Evolutionary conservation across 2,329 filamentous ascomycete species (phyloP).

Genomic region (Trichoderma sp.): DNA sequence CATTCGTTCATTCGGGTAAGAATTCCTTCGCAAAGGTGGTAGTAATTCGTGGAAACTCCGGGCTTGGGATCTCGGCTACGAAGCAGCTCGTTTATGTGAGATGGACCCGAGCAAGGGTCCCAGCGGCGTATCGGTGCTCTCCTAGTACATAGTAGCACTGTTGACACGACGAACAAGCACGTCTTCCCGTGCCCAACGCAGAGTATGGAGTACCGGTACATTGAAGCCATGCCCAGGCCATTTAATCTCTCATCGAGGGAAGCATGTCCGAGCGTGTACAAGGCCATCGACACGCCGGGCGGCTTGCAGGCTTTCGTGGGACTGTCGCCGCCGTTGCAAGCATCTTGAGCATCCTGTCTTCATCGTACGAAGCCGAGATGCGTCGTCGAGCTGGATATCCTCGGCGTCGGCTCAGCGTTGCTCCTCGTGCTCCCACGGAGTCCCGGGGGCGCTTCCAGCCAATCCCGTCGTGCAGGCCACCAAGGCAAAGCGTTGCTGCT

Average conservation of each 20-base stretch:
- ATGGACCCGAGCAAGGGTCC: slow-evolving; percentile 6
- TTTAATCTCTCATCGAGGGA: slow-evolving; percentile 14
- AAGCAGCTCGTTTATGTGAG: slow-evolving; percentile 1
- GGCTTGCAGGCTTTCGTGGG: not conserved
- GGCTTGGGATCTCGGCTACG: slow-evolving; percentile 6
- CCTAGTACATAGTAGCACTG: not conserved
- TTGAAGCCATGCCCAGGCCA: not conserved
- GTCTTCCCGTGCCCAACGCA: not conserved
- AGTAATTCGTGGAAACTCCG: not conserved
- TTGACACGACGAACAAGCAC: not conserved
- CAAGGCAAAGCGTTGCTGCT: not conserved
- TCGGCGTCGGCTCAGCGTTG: not conserved
- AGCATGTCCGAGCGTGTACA: not conserved
- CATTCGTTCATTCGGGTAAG: not conserved
- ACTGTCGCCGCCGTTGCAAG: not conserved
- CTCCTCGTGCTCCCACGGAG: not conserved
- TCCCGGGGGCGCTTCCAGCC: not conserved
- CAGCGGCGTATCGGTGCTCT: not conserved
- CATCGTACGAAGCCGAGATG: not conserved
- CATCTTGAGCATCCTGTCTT: not conserved
- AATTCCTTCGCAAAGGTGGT: not conserved
- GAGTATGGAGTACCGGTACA: not conserved
- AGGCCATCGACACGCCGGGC: not conserved
- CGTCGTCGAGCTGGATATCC: not conserved
- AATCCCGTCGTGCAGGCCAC: slow-evolving; percentile 12